Evolutionary conservation across 129 eudicot genomes (phyloP).

Genomic region (Helichrysum umbraculigerum): DNA sequence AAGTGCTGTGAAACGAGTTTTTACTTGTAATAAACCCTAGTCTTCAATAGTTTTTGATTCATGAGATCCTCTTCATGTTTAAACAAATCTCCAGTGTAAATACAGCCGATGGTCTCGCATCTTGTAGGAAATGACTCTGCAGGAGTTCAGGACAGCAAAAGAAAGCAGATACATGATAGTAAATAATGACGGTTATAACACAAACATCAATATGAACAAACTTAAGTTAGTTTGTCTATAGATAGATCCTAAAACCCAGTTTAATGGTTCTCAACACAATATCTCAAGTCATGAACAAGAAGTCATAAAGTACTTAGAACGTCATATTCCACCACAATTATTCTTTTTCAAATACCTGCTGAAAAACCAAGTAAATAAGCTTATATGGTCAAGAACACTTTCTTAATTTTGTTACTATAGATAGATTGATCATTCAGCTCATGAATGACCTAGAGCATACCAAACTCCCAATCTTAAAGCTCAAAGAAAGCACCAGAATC

Average conservation of each 20-base stretch:
- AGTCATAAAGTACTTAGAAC: not conserved
- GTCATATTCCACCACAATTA: slow-evolving; percentile 7
- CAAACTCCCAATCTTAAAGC: slow-evolving; percentile 61
- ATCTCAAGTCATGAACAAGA: not conserved
- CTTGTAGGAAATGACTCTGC: not conserved
- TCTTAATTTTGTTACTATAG: not conserved
- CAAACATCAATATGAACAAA: not conserved
- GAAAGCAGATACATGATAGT: not conserved
- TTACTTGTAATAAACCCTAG: not conserved
- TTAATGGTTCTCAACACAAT: not conserved
- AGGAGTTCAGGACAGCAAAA: not conserved
- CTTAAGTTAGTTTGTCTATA: not conserved
- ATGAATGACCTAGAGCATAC: slow-evolving; percentile 44
- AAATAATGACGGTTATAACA: not conserved
- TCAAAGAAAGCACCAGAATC: slow-evolving; percentile 51
- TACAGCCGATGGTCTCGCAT: not conserved
- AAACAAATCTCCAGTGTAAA: not conserved
- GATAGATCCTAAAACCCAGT: not conserved
- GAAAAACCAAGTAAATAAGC: slow-evolving; percentile 9
- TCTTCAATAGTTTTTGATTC: not conserved
- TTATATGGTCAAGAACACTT: not conserved
- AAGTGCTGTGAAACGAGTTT: no score
- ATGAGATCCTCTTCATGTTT: not conserved
- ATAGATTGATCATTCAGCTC: slow-evolving; percentile 27
- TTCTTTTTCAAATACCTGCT: not conserved